A percentile compares a stretch with the other conserved stretches of the same genome.
Evolutionary conservation across 768 basidiomycete genomes (phyloP).

Genomic region (Podaxis mareebaensis): DNA sequence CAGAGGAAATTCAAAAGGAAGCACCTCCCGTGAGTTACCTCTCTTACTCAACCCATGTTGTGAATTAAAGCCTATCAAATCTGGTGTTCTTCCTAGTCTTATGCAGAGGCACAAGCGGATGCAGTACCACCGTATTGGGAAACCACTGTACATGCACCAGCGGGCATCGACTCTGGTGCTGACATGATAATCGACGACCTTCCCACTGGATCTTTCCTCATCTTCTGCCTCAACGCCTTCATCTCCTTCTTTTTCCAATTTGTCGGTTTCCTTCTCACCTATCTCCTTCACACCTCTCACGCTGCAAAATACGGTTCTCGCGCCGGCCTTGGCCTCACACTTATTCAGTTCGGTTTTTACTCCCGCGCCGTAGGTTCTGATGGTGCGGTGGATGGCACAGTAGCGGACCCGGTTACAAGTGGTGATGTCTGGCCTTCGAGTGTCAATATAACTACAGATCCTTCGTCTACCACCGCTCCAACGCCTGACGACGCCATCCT

Average conservation of each 20-base stretch:
- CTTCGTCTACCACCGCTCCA: conserved; percentile 23
- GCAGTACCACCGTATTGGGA: conserved; percentile 97
- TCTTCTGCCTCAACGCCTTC: conserved; percentile 79
- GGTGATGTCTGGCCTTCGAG: not conserved
- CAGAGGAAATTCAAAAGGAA: conserved; percentile 81
- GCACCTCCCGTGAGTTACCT: conserved; percentile 74
- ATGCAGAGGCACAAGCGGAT: conserved; percentile 84
- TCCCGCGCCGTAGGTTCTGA: conserved; percentile 44
- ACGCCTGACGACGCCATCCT: conserved; percentile 27
- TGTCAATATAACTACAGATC: conserved; percentile 11
- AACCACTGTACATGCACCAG: conserved; percentile 86
- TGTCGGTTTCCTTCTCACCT: conserved; percentile 89
- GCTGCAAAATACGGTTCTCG: conserved; percentile 93
- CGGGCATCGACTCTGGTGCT: conserved; percentile 41
- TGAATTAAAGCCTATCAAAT: not conserved
- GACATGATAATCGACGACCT: conserved; percentile 90
- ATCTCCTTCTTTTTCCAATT: conserved; percentile 98
- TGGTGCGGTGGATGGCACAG: conserved; percentile 23
- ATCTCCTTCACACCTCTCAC: conserved; percentile 88
- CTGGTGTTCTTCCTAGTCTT: conserved; percentile 54
- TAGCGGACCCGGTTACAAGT: conserved; percentile 1
- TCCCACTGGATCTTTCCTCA: conserved; percentile 73
- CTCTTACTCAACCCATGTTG: not conserved
- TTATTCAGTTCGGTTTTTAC: conserved; percentile 91
- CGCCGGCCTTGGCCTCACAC: conserved; percentile 91